These are phyloP conservation scores for Trichopus zeylanicus DNA, from an alignment of 116 monocot genomes.

Conservation along the genomic window DNA sequence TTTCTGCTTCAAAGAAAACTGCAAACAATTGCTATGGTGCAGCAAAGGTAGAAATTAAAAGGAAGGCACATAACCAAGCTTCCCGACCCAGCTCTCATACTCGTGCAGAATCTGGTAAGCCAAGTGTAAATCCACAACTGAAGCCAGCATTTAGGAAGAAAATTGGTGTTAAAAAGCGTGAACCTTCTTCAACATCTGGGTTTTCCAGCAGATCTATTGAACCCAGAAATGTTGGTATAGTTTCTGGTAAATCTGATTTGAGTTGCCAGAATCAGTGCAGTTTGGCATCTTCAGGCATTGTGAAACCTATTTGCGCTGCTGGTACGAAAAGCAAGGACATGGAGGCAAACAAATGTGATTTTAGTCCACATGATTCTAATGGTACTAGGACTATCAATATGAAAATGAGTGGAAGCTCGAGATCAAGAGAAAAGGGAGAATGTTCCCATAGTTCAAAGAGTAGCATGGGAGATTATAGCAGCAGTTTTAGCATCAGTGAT, in stretches of 20 bases:
- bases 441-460: slow-evolving; percentile 83
- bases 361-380: slow-evolving; percentile 12
- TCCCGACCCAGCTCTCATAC: slow-evolving; percentile 6
- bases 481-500: slow-evolving; percentile 63
- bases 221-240: slow-evolving; percentile 4
- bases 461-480: slow-evolving; percentile 76
- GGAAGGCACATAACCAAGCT: slow-evolving; percentile 16
- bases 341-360: slow-evolving; percentile 12
- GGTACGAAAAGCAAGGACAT: background rate
- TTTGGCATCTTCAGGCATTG: slow-evolving; percentile 10
- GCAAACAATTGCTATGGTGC: slow-evolving; percentile 9
- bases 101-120: slow-evolving; percentile 11
- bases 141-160: slow-evolving; percentile 33
- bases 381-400: slow-evolving; percentile 6
- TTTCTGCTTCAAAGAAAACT: slow-evolving; percentile 12
- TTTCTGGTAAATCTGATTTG: slow-evolving; percentile 11
- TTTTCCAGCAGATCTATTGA: slow-evolving; percentile 13
- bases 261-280: slow-evolving; percentile 10
- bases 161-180: slow-evolving; percentile 12
- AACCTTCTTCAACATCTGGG: slow-evolving; percentile 12
- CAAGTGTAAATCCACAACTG: slow-evolving; percentile 8
- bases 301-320: slow-evolving; percentile 4
- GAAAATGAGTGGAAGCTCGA: slow-evolving; percentile 23
- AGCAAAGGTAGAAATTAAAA: slow-evolving; percentile 15
- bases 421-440: slow-evolving; percentile 61